A percentile compares a stretch with the other conserved stretches of the same genome.
These are phyloP conservation scores for Achlya hypogyna DNA, from an alignment of 352 stramenopile species.

Conservation along the genomic window DNA sequence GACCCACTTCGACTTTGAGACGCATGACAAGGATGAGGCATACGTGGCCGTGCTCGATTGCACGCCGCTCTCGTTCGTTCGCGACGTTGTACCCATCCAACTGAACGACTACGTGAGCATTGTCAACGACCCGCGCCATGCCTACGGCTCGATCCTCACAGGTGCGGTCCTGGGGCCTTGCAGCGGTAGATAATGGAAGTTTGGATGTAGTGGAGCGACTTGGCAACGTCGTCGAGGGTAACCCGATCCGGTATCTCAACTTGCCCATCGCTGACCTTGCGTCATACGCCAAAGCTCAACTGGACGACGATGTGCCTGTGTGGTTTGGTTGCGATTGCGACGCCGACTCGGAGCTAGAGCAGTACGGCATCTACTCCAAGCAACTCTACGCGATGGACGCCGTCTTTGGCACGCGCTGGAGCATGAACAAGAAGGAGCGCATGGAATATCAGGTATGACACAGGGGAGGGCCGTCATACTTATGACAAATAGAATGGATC, in stretches of 20 bases:
- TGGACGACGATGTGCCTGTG: conserved; percentile 22
- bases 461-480: background rate
- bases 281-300: conserved; percentile 16
- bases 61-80: conserved; percentile 13
- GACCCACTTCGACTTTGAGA: conserved; percentile 20
- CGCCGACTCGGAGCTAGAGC: conserved; percentile 3
- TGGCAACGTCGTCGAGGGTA: conserved; percentile 23
- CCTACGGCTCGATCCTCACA: conserved; percentile 12
- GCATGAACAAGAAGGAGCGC: conserved; percentile 22
- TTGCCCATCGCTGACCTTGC: conserved; percentile 17
- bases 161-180: background rate
- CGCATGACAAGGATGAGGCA: conserved; percentile 11
- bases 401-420: conserved; percentile 17
- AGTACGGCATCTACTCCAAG: conserved; percentile 5
- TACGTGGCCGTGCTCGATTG: conserved; percentile 11
- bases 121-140: conserved; percentile 23
- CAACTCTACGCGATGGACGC: conserved; percentile 2
- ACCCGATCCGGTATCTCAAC: conserved; percentile 22
- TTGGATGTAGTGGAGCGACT: conserved; percentile 22
- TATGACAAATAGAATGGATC: conserved; percentile 3
- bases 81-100: background rate
- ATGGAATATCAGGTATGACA: conserved; percentile 18
- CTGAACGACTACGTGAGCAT: conserved; percentile 14
- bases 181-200: background rate
- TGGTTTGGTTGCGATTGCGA: conserved; percentile 27